Base-by-base conservation (phyloP, 2,329 filamentous ascomycete species). In the Paecilomyces formosus region DNA sequence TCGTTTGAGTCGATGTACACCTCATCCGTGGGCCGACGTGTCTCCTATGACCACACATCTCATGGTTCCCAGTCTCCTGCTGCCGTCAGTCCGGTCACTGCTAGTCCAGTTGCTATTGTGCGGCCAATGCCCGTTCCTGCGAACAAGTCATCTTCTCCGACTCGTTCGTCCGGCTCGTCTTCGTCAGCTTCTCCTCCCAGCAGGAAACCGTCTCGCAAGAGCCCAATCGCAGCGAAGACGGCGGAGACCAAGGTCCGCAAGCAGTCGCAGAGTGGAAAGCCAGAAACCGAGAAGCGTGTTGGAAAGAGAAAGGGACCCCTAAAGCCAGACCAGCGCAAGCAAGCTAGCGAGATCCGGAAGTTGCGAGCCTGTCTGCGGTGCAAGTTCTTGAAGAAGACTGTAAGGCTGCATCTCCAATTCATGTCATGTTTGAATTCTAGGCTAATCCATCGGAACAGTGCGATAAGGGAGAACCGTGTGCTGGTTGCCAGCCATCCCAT, bases 361-460 rank as follows among this genome's bases (percentile, higher is more conserved):
- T 81, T 97, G 67, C 85, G 93, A 70, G 93, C 93, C 54, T 97
- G 93, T 74, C 81, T 97, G 67, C 88, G 93, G 64, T 97, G 93
- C 85, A 97, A 97, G 79, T 97, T 97, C 81, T 82, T 97, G 74
- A 97, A 97, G 84, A 97, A 97, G 84, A 97, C 93, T 54, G 73
- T 76, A 67, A 67, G 73, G 62, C 26, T 22, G 18, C 12, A 6
- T 54, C 24, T 53, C n/a, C 53, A 3, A 49, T n/a, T 18, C 15
- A 26, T 55, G 33, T 21, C 24, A 39, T 28, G 24, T 57, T 49
- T 18, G 52, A 21, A 54, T 11, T 49, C 30, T 49, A 12, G 51
- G 53, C 61, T 64, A 57, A 64, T 49, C 22, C 26, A 13, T 6
- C 2, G 3, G 3, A 53, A 54, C 55, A 76, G 73, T 97, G 93